phyloP scores from a whole-genome alignment of 176 grass and related monocot species.

The Alopecurus myosuroides region DNA sequence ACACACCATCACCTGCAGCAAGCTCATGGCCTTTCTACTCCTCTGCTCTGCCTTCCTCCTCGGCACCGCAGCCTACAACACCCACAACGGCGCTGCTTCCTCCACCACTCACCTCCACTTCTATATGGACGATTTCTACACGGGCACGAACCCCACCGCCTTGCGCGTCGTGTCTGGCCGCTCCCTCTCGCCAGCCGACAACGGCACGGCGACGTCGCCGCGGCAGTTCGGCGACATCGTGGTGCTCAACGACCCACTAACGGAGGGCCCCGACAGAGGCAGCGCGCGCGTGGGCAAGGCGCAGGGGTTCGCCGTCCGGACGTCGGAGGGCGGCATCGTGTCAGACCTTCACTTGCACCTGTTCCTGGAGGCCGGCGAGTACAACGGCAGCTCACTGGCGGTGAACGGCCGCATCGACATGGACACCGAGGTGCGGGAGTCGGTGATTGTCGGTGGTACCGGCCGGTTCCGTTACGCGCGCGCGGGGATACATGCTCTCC shows the following conservation, averaged over 20 bases:
- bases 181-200: background rate
- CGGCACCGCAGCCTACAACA: background rate
- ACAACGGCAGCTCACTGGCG: slow-evolving; percentile 34
- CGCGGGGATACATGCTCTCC: slow-evolving; percentile 31
- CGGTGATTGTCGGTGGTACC: slow-evolving; percentile 47
- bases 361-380: slow-evolving; percentile 34
- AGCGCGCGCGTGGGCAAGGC: slow-evolving; percentile 2
- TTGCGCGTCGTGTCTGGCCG: slow-evolving; percentile 15
- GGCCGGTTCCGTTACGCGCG: slow-evolving; percentile 33
- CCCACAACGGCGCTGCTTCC: background rate
- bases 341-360: slow-evolving; percentile 38
- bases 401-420: slow-evolving; percentile 34
- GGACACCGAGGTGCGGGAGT: slow-evolving; percentile 26
- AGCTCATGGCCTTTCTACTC: background rate
- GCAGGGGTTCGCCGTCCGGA: slow-evolving; percentile 25
- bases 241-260: slow-evolving; percentile 34
- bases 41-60: background rate
- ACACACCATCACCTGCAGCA: background rate
- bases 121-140: slow-evolving; percentile 48
- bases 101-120: slow-evolving; percentile 33
- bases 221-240: slow-evolving; percentile 37
- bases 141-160: slow-evolving; percentile 18
- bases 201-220: background rate
- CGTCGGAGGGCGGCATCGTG: slow-evolving; percentile 32
- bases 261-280: background rate